Percentiles rank a stretch among this genome's conserved stretches.
These are phyloP conservation scores for Candida dendrica DNA, from an alignment of 805 yeast species.

Conservation along the genomic window DNA sequence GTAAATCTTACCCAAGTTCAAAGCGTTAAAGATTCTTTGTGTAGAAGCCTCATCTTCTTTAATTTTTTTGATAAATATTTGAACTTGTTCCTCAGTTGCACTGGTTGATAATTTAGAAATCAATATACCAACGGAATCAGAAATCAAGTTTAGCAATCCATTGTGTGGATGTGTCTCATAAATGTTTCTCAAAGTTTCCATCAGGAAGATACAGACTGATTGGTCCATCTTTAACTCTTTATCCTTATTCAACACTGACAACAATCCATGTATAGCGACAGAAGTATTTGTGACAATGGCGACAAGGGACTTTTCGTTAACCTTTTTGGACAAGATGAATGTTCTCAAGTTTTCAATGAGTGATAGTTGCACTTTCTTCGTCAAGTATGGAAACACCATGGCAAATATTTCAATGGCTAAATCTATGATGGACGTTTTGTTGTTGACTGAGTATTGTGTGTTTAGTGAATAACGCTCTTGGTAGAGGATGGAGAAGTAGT, in stretches of 20 bases:
- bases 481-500: constrained; percentile 26
- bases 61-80: constrained; percentile 55
- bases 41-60: constrained; percentile 60
- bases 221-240: constrained; percentile 21
- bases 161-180: constrained; percentile 11
- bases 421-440: constrained; percentile 57
- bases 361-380: constrained; percentile 77
- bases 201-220: constrained; percentile 35
- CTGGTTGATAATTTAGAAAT: constrained; percentile 29
- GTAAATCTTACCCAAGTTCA: constrained; percentile 41
- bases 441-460: constrained; percentile 31
- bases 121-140: constrained; percentile 53
- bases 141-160: constrained; percentile 37
- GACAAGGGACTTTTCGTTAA: constrained; percentile 24
- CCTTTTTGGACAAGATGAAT: constrained; percentile 35
- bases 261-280: constrained; percentile 52
- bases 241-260: constrained; percentile 20
- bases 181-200: constrained; percentile 40
- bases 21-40: constrained; percentile 50
- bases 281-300: constrained; percentile 59
- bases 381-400: constrained; percentile 59
- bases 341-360: constrained; percentile 74
- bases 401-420: constrained; percentile 72
- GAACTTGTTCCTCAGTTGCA: constrained; percentile 32
- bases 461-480: constrained; percentile 26